phyloP scores from a whole-genome alignment of 2,329 filamentous ascomycete species.

The Fusarium austroafricanum region DNA sequence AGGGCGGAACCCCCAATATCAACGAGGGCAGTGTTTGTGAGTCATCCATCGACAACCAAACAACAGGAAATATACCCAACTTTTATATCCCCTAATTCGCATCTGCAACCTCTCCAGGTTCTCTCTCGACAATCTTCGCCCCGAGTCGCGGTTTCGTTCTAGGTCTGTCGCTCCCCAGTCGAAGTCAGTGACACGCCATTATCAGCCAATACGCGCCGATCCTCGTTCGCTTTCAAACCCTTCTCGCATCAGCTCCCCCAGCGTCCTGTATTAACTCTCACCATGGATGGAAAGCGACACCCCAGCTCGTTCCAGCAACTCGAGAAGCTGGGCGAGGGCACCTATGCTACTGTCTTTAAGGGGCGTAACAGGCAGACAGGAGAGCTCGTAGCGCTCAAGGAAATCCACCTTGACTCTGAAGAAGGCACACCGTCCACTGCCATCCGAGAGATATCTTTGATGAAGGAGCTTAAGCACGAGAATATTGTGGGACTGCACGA shows the following conservation, averaged over 20 bases:
- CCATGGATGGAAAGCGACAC: slow-evolving; percentile 92
- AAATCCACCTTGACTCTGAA: slow-evolving; percentile 98
- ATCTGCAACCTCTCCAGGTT: not conserved
- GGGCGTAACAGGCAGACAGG: slow-evolving; percentile 97
- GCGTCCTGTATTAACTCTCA: slow-evolving; percentile 32
- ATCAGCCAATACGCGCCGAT: slow-evolving; percentile 9
- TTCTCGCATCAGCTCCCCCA: slow-evolving; percentile 2
- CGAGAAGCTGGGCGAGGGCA: slow-evolving; percentile 98
- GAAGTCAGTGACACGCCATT: slow-evolving; percentile 32
- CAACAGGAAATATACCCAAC: slow-evolving; percentile 9
- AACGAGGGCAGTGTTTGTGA: slow-evolving; percentile 9
- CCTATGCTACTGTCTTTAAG: slow-evolving; percentile 99
- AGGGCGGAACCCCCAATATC: slow-evolving; percentile 16
- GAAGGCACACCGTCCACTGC: slow-evolving; percentile 97
- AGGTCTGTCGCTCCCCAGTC: not conserved
- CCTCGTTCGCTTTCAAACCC: slow-evolving; percentile 13
- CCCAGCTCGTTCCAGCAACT: slow-evolving; percentile 99
- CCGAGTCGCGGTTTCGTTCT: not conserved
- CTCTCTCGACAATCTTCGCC: slow-evolving; percentile 1
- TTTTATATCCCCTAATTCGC: slow-evolving; percentile 6
- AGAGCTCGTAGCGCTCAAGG: slow-evolving; percentile 95
- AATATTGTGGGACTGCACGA: slow-evolving; percentile 98
- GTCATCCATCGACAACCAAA: slow-evolving; percentile 15
- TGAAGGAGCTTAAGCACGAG: slow-evolving; percentile 99
- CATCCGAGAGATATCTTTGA: slow-evolving; percentile 97